phyloP scores from a whole-genome alignment of 371 early-diverging fungal species.

The Mortierella sp. region DNA sequence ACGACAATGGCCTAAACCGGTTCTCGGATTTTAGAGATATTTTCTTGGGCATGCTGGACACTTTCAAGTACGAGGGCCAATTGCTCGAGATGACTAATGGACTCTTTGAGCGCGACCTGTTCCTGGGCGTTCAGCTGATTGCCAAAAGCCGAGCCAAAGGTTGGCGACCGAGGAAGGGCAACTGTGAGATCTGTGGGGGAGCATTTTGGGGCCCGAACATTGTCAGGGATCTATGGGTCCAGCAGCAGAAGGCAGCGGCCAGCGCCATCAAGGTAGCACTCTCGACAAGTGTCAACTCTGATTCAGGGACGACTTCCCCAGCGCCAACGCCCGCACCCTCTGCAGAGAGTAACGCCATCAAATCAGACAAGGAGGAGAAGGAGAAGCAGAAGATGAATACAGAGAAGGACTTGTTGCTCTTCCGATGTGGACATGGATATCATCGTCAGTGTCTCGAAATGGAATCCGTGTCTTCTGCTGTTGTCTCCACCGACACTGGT shows the following conservation, averaged over 20 bases:
- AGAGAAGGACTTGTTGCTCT: slow-evolving; percentile 60
- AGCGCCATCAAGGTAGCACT: slow-evolving; percentile 52
- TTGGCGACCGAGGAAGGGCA: slow-evolving; percentile 70
- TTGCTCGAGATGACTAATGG: slow-evolving; percentile 78
- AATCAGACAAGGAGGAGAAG: slow-evolving; percentile 3
- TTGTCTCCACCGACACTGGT: background rate
- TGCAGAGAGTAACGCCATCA: background rate
- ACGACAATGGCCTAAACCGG: slow-evolving; percentile 57
- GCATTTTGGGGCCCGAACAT: slow-evolving; percentile 61
- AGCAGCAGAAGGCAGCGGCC: slow-evolving; percentile 54
- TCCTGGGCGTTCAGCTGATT: slow-evolving; percentile 66
- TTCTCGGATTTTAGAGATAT: slow-evolving; percentile 82
- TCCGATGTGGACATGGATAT: slow-evolving; percentile 72
- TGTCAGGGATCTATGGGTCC: slow-evolving; percentile 53
- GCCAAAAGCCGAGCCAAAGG: slow-evolving; percentile 67
- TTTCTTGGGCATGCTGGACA: slow-evolving; percentile 80
- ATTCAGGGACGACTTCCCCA: slow-evolving; percentile 13
- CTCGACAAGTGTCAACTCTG: slow-evolving; percentile 30
- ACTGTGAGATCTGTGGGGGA: slow-evolving; percentile 69
- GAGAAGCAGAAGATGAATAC: slow-evolving; percentile 9
- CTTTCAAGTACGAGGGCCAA: slow-evolving; percentile 81
- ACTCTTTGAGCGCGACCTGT: slow-evolving; percentile 74
- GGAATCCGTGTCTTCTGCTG: slow-evolving; percentile 21
- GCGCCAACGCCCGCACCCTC: slow-evolving; percentile 7
- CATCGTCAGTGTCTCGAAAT: slow-evolving; percentile 68